Conservation (phyloP, 2,329 filamentous ascomycete species). For the Colletotrichum noveboracense region DNA sequence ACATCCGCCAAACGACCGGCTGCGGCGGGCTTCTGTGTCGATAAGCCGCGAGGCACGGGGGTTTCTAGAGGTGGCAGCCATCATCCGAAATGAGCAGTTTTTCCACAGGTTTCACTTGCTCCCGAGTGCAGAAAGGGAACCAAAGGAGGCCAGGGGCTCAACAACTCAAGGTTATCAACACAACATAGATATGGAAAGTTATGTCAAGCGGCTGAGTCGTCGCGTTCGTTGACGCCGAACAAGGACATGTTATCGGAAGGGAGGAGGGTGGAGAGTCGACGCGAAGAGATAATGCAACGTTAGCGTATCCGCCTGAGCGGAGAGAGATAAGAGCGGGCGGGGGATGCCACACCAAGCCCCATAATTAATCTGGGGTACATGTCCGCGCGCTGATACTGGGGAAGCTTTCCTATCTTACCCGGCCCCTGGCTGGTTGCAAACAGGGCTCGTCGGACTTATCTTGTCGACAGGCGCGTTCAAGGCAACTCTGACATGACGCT, state of each 20-base stretch:
- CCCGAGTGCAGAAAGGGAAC: not conserved
- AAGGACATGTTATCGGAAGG: not conserved
- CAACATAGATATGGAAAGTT: not conserved
- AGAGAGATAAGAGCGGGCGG: not conserved
- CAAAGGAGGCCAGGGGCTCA: not conserved
- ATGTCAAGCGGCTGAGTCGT: not conserved
- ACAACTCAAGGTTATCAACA: not conserved
- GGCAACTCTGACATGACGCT: not conserved
- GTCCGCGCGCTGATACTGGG: not conserved
- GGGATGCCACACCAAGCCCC: not conserved
- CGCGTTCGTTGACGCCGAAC: not conserved
- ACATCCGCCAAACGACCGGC: conserved; percentile 28
- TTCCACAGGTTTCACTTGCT: not conserved
- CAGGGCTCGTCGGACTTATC: not conserved
- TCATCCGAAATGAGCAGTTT: not conserved
- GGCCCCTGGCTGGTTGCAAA: not conserved
- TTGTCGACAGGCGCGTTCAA: not conserved
- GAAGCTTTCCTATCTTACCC: conserved; percentile 2
- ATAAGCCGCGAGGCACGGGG: not conserved
- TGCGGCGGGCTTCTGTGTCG: not conserved
- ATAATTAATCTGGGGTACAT: conserved; percentile 1
- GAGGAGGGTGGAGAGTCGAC: not conserved
- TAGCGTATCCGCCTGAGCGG: not conserved
- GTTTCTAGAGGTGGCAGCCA: not conserved
- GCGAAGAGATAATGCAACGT: not conserved